A percentile compares a stretch with the other conserved stretches of the same genome.
phyloP scores from a whole-genome alignment of 2,329 filamentous ascomycete species.

The Monosporascus sp. region DNA sequence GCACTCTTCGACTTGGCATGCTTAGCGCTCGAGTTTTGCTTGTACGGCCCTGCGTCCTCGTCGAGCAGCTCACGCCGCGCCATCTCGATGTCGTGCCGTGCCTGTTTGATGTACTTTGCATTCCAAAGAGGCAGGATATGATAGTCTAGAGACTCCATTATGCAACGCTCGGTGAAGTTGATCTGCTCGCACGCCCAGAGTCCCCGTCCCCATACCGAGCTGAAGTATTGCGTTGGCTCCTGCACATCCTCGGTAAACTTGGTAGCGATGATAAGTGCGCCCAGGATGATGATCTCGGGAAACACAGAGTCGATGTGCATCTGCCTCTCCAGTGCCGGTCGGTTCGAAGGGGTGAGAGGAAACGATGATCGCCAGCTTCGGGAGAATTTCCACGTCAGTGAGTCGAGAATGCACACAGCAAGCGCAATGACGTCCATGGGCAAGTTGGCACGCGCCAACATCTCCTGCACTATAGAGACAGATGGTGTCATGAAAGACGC shows the following conservation, averaged over 20 bases:
- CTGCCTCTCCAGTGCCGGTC: slow-evolving; percentile 31
- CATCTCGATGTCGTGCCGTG: slow-evolving; percentile 60
- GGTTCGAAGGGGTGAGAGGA: slow-evolving; percentile 36
- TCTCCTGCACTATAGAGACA: slow-evolving; percentile 53
- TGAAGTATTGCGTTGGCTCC: slow-evolving; percentile 49
- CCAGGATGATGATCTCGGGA: slow-evolving; percentile 60
- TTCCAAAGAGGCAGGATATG: slow-evolving; percentile 58
- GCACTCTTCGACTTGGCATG: slow-evolving; percentile 35
- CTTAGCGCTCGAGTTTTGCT: slow-evolving; percentile 17
- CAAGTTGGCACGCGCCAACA: slow-evolving; percentile 53
- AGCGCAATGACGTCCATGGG: slow-evolving; percentile 59
- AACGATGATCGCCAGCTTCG: slow-evolving; percentile 57
- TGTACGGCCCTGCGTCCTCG: slow-evolving; percentile 14
- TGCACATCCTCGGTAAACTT: slow-evolving; percentile 62
- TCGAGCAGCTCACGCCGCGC: slow-evolving; percentile 38
- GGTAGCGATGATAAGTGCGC: slow-evolving; percentile 57
- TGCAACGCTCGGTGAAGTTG: slow-evolving; percentile 58
- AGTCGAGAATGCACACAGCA: slow-evolving; percentile 63
- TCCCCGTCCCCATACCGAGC: slow-evolving; percentile 46
- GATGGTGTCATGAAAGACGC: slow-evolving; percentile 57
- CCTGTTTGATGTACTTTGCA: slow-evolving; percentile 51
- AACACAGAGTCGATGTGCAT: slow-evolving; percentile 58
- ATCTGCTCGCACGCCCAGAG: slow-evolving; percentile 59
- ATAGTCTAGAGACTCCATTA: slow-evolving; percentile 61
- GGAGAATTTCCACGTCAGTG: slow-evolving; percentile 58